Evolutionary conservation across 2,329 filamentous ascomycete species (phyloP).

Genomic region (Aspergillus pseudoglaucus): DNA sequence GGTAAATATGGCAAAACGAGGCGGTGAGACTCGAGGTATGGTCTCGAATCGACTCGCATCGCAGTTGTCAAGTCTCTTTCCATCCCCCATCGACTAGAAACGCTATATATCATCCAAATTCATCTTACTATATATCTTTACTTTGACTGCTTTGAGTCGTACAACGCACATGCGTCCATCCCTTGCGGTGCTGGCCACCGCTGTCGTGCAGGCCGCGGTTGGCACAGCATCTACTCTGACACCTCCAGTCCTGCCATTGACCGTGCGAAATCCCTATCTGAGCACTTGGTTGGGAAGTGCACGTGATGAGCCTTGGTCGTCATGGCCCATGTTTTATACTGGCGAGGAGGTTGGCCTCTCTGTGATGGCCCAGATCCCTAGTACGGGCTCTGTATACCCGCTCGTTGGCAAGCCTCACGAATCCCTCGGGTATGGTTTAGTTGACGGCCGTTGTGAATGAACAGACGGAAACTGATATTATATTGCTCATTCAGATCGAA

Average conservation of each 20-base stretch:
- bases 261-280: slow-evolving; percentile 70
- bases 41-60: too few species aligned
- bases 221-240: slow-evolving; percentile 47
- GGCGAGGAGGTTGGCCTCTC: slow-evolving; percentile 62
- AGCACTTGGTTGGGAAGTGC: slow-evolving; percentile 70
- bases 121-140: neutral
- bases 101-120: neutral
- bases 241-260: slow-evolving; percentile 64
- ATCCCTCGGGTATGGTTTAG: slow-evolving; percentile 26
- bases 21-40: too few species aligned
- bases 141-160: neutral
- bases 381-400: slow-evolving; percentile 56
- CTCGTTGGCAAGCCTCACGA: slow-evolving; percentile 61
- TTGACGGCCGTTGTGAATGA: neutral
- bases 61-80: too few species aligned
- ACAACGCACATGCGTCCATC: slow-evolving; percentile 25
- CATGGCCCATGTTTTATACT: slow-evolving; percentile 83
- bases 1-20: too few species aligned
- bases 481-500: slow-evolving; percentile 41
- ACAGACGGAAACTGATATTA: slow-evolving; percentile 1
- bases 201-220: slow-evolving; percentile 36
- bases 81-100: too few species aligned
- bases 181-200: slow-evolving; percentile 24
- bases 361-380: slow-evolving; percentile 56
- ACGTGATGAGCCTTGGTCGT: slow-evolving; percentile 67